Percentiles rank a stretch among this genome's conserved stretches.
phyloP scores from a whole-genome alignment of 768 basidiomycete species.

The Lanmaoa pseudosensibilis region DNA sequence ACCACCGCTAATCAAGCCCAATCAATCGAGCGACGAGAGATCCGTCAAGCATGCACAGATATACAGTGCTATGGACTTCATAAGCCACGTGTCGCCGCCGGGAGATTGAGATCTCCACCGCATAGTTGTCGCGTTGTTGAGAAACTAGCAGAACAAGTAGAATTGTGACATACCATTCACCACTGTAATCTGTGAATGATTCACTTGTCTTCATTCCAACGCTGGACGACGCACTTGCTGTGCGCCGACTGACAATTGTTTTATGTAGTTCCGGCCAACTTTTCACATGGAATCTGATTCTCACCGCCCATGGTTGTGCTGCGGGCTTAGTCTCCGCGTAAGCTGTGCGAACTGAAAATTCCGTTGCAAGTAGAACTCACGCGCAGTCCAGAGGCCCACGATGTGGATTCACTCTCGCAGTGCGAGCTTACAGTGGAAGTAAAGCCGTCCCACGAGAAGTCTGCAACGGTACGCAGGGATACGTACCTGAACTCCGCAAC shows the following conservation, averaged over 20 bases:
- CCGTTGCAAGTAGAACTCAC: not conserved
- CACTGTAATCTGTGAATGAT: not conserved
- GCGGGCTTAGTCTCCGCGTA: conserved; percentile 23
- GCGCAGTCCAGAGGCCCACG: not conserved
- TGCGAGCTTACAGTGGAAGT: not conserved
- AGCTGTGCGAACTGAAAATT: conserved; percentile 21
- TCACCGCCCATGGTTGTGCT: conserved; percentile 21
- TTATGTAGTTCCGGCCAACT: conserved; percentile 15
- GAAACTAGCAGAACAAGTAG: not conserved
- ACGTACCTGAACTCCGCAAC: not conserved
- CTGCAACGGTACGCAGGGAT: not conserved
- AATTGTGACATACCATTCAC: not conserved
- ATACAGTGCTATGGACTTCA: conserved; percentile 4
- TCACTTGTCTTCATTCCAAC: not conserved
- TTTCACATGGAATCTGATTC: conserved; percentile 22
- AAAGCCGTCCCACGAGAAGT: not conserved
- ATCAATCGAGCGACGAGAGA: conserved; percentile 4
- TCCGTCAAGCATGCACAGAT: conserved; percentile 16
- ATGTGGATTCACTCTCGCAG: not conserved
- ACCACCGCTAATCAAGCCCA: conserved; percentile 23
- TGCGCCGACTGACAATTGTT: conserved; percentile 16
- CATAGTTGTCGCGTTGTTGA: conserved; percentile 16
- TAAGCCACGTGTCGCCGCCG: conserved; percentile 18
- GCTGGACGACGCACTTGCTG: conserved; percentile 15
- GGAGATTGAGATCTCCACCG: conserved; percentile 13